Percentiles rank a stretch among this genome's conserved stretches.
These are phyloP conservation scores for Pichia cactophila DNA, from an alignment of 1,139 yeast genomes.

Conservation along the genomic window DNA sequence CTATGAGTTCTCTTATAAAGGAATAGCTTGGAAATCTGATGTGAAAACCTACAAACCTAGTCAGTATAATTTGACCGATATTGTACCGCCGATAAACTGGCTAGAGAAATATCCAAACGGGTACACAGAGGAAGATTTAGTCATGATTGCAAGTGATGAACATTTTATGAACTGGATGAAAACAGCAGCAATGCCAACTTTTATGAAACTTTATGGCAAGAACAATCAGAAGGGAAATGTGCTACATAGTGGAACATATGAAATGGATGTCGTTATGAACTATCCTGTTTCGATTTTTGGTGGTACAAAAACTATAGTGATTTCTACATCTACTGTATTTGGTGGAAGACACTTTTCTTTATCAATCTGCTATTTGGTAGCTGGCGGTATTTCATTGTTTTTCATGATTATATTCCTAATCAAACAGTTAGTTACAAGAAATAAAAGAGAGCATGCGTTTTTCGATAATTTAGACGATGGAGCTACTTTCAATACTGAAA, in stretches of 20 bases:
- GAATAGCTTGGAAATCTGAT: constrained; percentile 66
- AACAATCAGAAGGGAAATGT: constrained; percentile 37
- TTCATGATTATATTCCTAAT: constrained; percentile 38
- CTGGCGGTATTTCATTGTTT: constrained; percentile 42
- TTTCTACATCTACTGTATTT: constrained; percentile 58
- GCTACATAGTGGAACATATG: constrained; percentile 51
- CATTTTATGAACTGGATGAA: constrained; percentile 76
- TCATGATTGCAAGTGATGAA: constrained; percentile 51
- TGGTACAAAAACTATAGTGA: constrained; percentile 59
- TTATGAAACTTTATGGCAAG: constrained; percentile 57
- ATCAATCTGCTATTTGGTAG: constrained; percentile 60
- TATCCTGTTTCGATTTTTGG: constrained; percentile 65
- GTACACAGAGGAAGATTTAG: constrained; percentile 57
- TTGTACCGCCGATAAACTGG: constrained; percentile 82
- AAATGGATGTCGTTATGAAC: constrained; percentile 51
- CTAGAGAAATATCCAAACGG: constrained; percentile 57
- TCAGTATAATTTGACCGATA: constrained; percentile 44
- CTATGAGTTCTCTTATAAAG: constrained; percentile 45
- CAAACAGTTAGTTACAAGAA: constrained; percentile 41
- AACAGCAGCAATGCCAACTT: constrained; percentile 68
- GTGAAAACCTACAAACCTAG: constrained; percentile 52
- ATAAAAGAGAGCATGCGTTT: constrained; percentile 23
- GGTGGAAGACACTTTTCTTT: constrained; percentile 67
- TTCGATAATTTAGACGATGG: constrained; percentile 20
- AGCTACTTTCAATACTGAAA: constrained; percentile 5